These are phyloP conservation scores for sorghum (Sorghum bicolor) DNA, from an alignment of 176 grass and related monocot species.

Conservation along the genomic window DNA sequence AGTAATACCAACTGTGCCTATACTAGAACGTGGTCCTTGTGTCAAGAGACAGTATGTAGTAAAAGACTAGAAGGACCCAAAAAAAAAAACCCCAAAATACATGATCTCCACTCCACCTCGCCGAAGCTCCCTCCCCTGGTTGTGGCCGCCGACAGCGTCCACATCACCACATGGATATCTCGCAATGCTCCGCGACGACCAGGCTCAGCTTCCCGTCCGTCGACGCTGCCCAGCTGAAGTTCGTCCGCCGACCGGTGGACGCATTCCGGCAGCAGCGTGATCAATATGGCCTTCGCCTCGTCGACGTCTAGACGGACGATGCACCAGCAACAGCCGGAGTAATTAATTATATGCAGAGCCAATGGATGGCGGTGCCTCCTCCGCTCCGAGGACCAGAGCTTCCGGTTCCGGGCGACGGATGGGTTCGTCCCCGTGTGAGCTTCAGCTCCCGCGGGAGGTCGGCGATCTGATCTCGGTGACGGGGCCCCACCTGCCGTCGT, in stretches of 20 bases:
- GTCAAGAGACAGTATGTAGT: no score
- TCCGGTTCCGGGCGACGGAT: no score
- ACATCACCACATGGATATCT: constrained; percentile 24
- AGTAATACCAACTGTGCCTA: no score
- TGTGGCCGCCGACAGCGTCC: background rate
- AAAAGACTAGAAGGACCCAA: no score
- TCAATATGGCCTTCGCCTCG: background rate
- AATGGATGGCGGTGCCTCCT: no score
- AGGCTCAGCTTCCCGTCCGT: background rate
- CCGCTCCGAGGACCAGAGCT: no score
- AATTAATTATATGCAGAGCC: no score
- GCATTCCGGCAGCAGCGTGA: background rate
- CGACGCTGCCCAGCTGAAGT: background rate
- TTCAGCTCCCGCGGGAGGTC: no score
- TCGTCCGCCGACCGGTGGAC: background rate
- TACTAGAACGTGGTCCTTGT: no score
- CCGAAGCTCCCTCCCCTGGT: background rate
- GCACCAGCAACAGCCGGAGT: background rate
- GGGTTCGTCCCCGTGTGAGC: no score
- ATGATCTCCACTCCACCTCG: background rate
- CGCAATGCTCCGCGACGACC: background rate
- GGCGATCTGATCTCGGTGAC: no score
- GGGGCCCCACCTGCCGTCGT: no score
- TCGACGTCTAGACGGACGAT: background rate
- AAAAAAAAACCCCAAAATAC: background rate